Percentiles rank a stretch among this genome's conserved stretches.
Conservation (phyloP, 2,329 filamentous ascomycete species). For the Onygena corvina region DNA sequence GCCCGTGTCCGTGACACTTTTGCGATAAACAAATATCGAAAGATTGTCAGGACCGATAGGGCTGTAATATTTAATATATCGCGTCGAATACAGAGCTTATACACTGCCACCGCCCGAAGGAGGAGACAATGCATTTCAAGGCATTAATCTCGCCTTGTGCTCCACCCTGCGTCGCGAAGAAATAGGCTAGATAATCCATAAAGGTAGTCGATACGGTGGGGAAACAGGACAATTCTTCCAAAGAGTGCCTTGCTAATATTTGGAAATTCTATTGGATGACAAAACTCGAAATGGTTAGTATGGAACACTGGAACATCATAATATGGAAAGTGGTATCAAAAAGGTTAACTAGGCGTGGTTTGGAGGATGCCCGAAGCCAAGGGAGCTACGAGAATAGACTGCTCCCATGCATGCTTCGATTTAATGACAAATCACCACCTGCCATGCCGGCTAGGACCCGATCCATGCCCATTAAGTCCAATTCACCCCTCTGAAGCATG, state of each 20-base stretch:
- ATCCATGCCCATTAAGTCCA: conserved; percentile 39
- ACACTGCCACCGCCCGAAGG: conserved; percentile 14
- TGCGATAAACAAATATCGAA: not conserved
- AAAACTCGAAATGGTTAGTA: not conserved
- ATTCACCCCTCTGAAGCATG: conserved; percentile 32
- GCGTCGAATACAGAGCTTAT: conserved; percentile 43
- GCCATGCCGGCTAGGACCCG: conserved; percentile 36
- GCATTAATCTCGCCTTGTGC: conserved; percentile 41
- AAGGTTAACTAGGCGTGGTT: not conserved
- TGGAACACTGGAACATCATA: not conserved
- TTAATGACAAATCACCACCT: conserved; percentile 20
- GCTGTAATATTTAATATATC: conserved; percentile 32
- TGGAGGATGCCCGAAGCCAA: not conserved
- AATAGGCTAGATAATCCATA: not conserved
- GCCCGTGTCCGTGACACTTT: not conserved
- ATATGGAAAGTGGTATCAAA: conserved; percentile 1
- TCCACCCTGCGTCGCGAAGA: conserved; percentile 42
- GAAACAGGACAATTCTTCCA: not conserved
- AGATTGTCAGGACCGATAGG: not conserved
- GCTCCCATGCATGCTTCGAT: conserved; percentile 20
- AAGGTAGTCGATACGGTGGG: not conserved
- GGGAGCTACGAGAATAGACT: not conserved
- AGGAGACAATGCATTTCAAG: conserved; percentile 33
- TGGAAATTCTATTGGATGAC: not conserved
- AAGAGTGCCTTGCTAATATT: not conserved